Conservation (phyloP, 192 early-diverging fungal species). For the Coemansia sp. region DNA sequence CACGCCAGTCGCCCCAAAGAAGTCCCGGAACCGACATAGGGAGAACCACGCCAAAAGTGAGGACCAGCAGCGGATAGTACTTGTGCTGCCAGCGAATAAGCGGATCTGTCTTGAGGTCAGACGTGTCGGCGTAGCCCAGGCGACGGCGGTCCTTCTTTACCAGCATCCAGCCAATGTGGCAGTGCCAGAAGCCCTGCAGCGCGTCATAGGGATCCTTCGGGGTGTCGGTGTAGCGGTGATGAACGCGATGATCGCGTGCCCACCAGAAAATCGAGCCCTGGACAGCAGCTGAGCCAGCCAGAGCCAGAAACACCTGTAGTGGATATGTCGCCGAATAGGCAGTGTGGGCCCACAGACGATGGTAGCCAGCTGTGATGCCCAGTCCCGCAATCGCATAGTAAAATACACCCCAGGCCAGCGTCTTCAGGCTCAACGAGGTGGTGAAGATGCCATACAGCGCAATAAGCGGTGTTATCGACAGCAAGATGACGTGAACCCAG, state of each 20-base stretch:
- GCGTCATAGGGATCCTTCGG: constrained; percentile 82
- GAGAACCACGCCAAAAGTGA: constrained; percentile 73
- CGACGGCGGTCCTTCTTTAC: constrained; percentile 70
- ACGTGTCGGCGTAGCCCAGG: constrained; percentile 77
- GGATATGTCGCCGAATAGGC: constrained; percentile 66
- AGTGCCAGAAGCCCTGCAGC: constrained; percentile 76
- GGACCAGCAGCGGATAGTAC: constrained; percentile 69
- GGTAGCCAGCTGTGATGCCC: constrained; percentile 70
- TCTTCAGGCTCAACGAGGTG: constrained; percentile 67
- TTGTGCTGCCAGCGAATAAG: constrained; percentile 77
- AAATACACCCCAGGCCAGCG: constrained; percentile 57
- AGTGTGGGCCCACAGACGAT: constrained; percentile 81
- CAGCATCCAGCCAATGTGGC: constrained; percentile 86
- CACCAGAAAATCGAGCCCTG: constrained; percentile 87
- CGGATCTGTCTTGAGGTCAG: constrained; percentile 74
- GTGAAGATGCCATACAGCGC: constrained; percentile 78
- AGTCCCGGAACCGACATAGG: constrained; percentile 86
- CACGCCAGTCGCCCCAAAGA: constrained; percentile 79
- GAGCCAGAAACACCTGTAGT: constrained; percentile 62
- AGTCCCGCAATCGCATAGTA: constrained; percentile 43
- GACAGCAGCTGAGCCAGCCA: constrained; percentile 71
- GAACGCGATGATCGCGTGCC: constrained; percentile 81
- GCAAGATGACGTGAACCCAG: constrained; percentile 68
- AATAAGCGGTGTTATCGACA: constrained; percentile 72
- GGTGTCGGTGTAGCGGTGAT: constrained; percentile 87